Conservation (phyloP, 495 filamentous ascomycete genomes). For the Pseudevernia furfuracea region DNA sequence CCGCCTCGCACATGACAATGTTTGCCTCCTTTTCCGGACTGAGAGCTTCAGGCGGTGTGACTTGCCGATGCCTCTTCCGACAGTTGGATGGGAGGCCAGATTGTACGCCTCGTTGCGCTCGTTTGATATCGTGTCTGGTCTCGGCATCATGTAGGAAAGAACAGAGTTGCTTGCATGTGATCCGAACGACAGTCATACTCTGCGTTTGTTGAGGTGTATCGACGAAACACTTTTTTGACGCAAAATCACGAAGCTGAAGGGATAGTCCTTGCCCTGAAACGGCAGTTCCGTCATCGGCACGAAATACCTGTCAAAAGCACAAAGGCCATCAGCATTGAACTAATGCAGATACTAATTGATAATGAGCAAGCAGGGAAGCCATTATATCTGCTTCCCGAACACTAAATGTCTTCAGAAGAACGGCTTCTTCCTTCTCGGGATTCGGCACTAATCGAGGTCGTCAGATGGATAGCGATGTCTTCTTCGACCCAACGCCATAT, state of each 20-base stretch:
- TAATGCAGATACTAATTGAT: background rate
- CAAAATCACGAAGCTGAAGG: background rate
- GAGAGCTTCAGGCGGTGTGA: constrained; percentile 2
- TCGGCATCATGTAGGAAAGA: background rate
- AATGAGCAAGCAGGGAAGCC: background rate
- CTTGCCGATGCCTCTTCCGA: background rate
- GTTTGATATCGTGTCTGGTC: background rate
- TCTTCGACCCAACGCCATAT: constrained; percentile 1
- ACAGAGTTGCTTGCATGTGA: background rate
- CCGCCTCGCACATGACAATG: background rate
- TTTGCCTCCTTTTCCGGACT: background rate
- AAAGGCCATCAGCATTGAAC: background rate
- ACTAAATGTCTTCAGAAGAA: no score
- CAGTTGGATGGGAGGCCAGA: background rate
- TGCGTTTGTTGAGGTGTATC: background rate
- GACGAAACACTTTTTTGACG: background rate
- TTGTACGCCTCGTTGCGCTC: background rate
- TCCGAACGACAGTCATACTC: background rate
- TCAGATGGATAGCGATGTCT: background rate
- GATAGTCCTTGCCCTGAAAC: background rate
- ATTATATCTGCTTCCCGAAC: no score
- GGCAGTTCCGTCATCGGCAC: background rate
- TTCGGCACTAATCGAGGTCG: background rate
- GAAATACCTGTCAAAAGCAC: background rate
- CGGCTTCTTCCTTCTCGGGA: no score